Evolutionary conservation across 2,329 filamentous ascomycete genomes (phyloP), one percentile per base, ranked within the genome.

Genomic region (Ophiostoma ips): DNA sequence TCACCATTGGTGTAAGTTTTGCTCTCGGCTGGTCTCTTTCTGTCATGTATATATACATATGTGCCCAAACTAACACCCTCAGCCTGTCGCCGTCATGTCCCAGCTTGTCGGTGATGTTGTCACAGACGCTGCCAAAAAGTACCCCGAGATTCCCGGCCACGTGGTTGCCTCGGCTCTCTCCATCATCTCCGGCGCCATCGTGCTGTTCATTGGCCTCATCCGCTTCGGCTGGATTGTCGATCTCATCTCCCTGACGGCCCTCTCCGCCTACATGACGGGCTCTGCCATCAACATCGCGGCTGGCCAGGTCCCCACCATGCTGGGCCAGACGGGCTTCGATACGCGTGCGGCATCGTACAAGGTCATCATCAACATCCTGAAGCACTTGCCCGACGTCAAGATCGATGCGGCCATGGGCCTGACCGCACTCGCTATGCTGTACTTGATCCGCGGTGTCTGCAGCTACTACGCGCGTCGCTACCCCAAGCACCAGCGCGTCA

Each of bases 191-290:
- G 90, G 90, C 35, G 73, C 71, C 34, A 84, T 95, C 52, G 83
- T 95, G 35, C 72, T 83, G 46, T 77, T 80, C 54, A 76, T 96
- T 54, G 92, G 90, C 3, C 68, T 95, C 3, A 68, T 86, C 40
- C 81, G 89, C 44, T 76, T 82, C 35, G 90, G 92, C 6, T 94
- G 88, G 79, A 81, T 96, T 47, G 88, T 95, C 45, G 88, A 96
- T 57, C 77, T 95, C 60, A 95, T 96, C 59, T 86, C 92, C 1
- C 77, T 95, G 50, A 82, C 87, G 1, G 86, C 89, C 0, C 86
- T 96, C 49, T 89, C 86, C 0, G 88, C 92, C 3, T 96, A 95
- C 70, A 95, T 96, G 85, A 96, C 92, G 0, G 90, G 90, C 2
- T 95, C 90, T 5, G 88, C 90, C 49, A 76, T 98, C 64, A 94